phyloP scores from a whole-genome alignment of 495 filamentous ascomycete genomes.

The Hyaloscypha finlandica region DNA sequence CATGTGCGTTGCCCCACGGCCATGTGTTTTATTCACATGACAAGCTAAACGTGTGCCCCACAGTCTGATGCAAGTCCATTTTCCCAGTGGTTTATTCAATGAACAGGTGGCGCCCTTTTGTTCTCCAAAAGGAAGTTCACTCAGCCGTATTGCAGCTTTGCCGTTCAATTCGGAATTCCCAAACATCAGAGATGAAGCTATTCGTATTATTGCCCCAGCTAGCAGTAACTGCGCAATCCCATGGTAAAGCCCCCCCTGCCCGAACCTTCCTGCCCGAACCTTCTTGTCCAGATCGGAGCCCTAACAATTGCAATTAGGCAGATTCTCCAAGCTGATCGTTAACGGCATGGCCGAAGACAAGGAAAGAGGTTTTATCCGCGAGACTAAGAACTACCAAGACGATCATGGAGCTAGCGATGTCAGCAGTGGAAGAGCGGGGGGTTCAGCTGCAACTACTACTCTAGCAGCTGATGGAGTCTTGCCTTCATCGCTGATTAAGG shows the following conservation, averaged over 20 bases:
- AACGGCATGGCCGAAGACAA: slow-evolving; percentile 36
- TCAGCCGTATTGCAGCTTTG: too few species aligned
- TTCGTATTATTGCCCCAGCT: background rate
- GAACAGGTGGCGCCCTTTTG: too few species aligned
- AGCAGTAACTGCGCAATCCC: background rate
- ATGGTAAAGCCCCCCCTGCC: too few species aligned
- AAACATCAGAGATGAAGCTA: background rate
- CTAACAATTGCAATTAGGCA: slow-evolving; percentile 28
- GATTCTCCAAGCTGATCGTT: slow-evolving; percentile 43
- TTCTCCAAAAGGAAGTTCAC: too few species aligned
- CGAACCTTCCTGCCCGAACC: background rate
- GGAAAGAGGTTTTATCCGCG: slow-evolving; percentile 46
- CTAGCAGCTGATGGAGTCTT: slow-evolving; percentile 42
- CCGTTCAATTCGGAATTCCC: too few species aligned
- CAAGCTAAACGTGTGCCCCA: too few species aligned
- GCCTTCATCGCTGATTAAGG: slow-evolving; percentile 44
- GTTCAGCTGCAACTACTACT: slow-evolving; percentile 35
- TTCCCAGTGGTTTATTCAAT: too few species aligned
- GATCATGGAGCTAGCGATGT: slow-evolving; percentile 44
- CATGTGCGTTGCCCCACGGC: too few species aligned
- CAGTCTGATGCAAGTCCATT: too few species aligned
- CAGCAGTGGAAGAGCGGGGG: slow-evolving; percentile 29
- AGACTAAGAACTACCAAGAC: slow-evolving; percentile 52
- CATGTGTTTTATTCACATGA: too few species aligned
- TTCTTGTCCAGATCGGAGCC: too few species aligned